Evolutionary conservation across 169 alveolate genomes (phyloP), one percentile per base, ranked within the genome.

Genomic region (Cardiosporidium cionae): DNA sequence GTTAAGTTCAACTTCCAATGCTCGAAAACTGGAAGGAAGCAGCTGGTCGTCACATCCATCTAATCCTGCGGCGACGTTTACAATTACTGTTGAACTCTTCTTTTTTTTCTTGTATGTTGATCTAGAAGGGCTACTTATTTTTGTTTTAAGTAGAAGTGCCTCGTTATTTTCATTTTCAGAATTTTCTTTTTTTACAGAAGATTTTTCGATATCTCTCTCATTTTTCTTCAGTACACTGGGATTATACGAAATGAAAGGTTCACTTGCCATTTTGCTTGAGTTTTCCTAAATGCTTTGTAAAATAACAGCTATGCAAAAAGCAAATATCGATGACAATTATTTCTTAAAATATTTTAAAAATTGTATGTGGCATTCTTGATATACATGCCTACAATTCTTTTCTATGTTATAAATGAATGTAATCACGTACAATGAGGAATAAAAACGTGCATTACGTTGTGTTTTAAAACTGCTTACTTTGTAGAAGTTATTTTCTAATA

Each of bases 21-120:
- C 97, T 65, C 96, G 83, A 78, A 92, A 85, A 32, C 93, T 85
- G 32, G 96, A 90, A 6, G 94, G 95, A 31, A 91, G 82, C 29
- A 91, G 86, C 74, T 91, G 96, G 54, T 89, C 94, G 79, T 91
- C 94, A 64, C 94, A 91, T 35, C 93, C 93, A 67, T 90, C 94
- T n/a, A 91, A 72, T 29, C 90, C 90, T 32, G 96, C 93, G 31
- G 94, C 89, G 37, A 87, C 74, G 35, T 91, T 90, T 23, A 90
- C 90, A 58, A 91, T 85, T 27, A 87, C 84, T 27, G 83, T 53
- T 3, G 90, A 85, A 16, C 7, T 27, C 52, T 68, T 29, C 44
- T 27, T 76, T 27, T 29, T 53, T 63, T 44, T 66, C 52, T 62
- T 68, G 9, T 52, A 16, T 36, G 27, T 34, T 7, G 22, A 16